Evolutionary conservation across 2,329 filamentous ascomycete species (phyloP).

Genomic region (Nemania bipapillata): DNA sequence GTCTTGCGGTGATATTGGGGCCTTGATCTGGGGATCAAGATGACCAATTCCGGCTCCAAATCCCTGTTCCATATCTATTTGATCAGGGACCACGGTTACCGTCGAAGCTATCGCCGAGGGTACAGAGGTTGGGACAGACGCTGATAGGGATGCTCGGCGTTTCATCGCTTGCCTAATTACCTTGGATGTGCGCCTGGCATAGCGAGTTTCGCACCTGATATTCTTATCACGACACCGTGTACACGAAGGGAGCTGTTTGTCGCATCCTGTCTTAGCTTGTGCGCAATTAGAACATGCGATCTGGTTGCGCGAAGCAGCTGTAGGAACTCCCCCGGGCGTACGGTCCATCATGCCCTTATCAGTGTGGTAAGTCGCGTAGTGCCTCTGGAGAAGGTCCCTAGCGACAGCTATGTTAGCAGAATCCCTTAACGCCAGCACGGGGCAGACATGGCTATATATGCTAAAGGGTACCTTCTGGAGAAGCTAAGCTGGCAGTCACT

Average conservation of each 20-base stretch:
- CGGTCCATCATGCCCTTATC: constrained; percentile 60
- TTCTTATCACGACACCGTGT: constrained; percentile 62
- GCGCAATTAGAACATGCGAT: constrained; percentile 64
- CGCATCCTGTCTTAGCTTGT: constrained; percentile 63
- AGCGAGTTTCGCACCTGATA: constrained; percentile 61
- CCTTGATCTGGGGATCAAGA: constrained; percentile 42
- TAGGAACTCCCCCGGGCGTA: constrained; percentile 57
- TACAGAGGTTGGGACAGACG: constrained; percentile 32
- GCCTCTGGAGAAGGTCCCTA: constrained; percentile 63
- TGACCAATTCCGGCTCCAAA: constrained; percentile 49
- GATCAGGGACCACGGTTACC: constrained; percentile 49
- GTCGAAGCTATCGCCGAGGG: constrained; percentile 23
- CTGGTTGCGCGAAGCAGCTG: constrained; percentile 55
- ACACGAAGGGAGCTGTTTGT: constrained; percentile 60
- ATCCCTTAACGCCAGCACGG: no score
- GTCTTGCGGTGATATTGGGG: constrained; percentile 48
- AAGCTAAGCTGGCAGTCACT: constrained; percentile 62
- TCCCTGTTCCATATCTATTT: constrained; percentile 49
- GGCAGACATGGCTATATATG: background rate
- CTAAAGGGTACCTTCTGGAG: constrained; percentile 58
- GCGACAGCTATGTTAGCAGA: constrained; percentile 15
- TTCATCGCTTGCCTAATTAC: constrained; percentile 56
- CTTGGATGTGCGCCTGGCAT: constrained; percentile 63
- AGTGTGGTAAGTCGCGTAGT: constrained; percentile 64
- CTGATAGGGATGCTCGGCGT: constrained; percentile 32